Percentiles rank a stretch among this genome's conserved stretches.
Evolutionary conservation across 2,329 filamentous ascomycete genomes (phyloP).

Genomic region (Pseudocercospora vitis): DNA sequence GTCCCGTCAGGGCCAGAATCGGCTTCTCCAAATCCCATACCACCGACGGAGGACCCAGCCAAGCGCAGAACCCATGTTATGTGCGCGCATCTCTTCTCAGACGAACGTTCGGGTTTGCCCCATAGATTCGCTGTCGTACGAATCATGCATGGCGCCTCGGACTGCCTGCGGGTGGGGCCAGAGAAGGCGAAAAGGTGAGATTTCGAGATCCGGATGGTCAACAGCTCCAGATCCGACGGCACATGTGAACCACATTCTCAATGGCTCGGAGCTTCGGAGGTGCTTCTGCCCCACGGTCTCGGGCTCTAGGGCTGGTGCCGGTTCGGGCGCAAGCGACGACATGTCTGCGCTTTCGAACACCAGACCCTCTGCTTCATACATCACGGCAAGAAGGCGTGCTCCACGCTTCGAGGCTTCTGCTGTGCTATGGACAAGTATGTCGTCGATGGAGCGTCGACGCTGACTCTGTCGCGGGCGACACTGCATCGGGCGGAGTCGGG

Average conservation of each 20-base stretch:
- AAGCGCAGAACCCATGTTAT: background rate
- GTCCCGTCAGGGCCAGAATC: background rate
- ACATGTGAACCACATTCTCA: no score
- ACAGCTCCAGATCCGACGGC: background rate
- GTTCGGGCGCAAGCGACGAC: background rate
- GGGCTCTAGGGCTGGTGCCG: background rate
- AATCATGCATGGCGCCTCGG: background rate
- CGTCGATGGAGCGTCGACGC: background rate
- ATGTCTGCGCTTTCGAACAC: background rate
- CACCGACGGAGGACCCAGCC: background rate
- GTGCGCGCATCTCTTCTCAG: background rate
- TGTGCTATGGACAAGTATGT: background rate
- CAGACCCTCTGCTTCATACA: no score
- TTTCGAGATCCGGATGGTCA: background rate
- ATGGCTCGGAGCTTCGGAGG: background rate
- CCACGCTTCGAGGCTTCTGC: background rate
- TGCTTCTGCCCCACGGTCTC: background rate
- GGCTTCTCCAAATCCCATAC: background rate
- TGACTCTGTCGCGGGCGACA: background rate
- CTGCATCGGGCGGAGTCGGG: background rate
- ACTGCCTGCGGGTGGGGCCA: background rate
- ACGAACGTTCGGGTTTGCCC: background rate
- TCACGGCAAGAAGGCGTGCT: no score
- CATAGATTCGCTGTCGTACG: background rate
- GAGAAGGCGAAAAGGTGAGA: slow-evolving; percentile 1